These are phyloP conservation scores for Prunus padus DNA, from an alignment of 306 rosid genomes.

Conservation along the genomic window DNA sequence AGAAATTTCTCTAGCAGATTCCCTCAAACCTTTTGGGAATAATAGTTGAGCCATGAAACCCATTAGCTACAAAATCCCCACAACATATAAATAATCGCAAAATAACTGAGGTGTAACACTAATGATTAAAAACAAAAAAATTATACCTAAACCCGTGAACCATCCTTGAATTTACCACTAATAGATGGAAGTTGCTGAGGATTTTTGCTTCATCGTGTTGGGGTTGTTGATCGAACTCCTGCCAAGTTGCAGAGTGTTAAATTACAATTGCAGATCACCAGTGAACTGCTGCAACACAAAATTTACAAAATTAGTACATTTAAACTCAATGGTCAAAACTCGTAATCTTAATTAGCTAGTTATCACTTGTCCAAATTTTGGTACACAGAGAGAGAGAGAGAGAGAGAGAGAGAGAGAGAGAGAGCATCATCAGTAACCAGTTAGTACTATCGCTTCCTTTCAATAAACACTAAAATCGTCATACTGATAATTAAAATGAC, in stretches of 20 bases:
- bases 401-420: not conserved
- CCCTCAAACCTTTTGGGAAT: not conserved
- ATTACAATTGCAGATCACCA: slow-evolving; percentile 89
- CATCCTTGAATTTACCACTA: slow-evolving; percentile 60
- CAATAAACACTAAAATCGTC: no score
- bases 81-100: not conserved
- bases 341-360: not conserved
- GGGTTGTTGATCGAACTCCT: slow-evolving; percentile 89
- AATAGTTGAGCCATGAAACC: not conserved
- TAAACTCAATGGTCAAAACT: not conserved
- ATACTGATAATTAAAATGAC: no score
- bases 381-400: no score
- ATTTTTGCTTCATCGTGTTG: slow-evolving; percentile 63
- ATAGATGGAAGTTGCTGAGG: slow-evolving; percentile 55
- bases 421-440: no score
- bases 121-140: slow-evolving; percentile 13
- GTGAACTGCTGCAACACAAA: slow-evolving; percentile 54
- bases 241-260: slow-evolving; percentile 95
- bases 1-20: no score
- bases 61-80: not conserved
- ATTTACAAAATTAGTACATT: not conserved
- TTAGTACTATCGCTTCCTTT: no score
- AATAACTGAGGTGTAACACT: not conserved
- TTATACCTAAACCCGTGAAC: slow-evolving; percentile 86
- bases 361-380: not conserved